Evolutionary conservation across 2,329 filamentous ascomycete genomes (phyloP), one percentile per base, ranked within the genome.

Genomic region (Fonsecaea multimorphosa): DNA sequence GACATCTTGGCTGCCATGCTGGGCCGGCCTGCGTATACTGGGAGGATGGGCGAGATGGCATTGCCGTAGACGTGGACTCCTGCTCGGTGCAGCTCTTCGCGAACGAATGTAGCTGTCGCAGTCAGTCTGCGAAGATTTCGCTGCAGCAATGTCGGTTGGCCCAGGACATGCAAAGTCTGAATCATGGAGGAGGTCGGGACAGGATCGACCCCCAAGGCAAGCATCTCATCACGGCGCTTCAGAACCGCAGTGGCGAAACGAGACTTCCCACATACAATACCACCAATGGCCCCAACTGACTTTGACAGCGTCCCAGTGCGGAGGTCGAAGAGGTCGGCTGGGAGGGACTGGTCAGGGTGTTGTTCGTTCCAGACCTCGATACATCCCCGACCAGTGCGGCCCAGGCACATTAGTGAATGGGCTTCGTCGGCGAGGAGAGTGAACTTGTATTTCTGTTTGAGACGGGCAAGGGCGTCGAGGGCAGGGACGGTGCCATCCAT

Each of bases 341-440:
- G 12, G 9, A 61, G 36, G 12, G 49, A 58, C 7, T 27, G n/a
- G 22, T 49, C 49, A 5, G 57, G 40, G 34, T 65, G 46, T 34
- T 36, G 29, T 56, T 61, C 57, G 27, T 65, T 65, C 63, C 63
- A 65, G 22, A 56, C 40, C 24, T 61, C 63, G 22, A 65, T 36
- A 14, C 56, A 54, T n/a, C 63, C 63, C 11, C 52, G 49, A 27
- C 63, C 63, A 32, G 32, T 55, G 5, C 34, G 27, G 29, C 63
- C 63, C 9, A 65, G 34, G 24, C 46, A 55, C 27, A 65, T 58
- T 6, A 65, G 34, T 4, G 63, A 65, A 22, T 65, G 63, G 51
- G 63, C 63, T 57, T 65, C 63, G 27, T 65, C 63, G 29, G 58
- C 63, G 40, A 65, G 49, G 22, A 65, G 51, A 19, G 63, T 61